Evolutionary conservation across 768 basidiomycete species (phyloP), one percentile per base, ranked within the genome.

Genomic region (Dioszegia hungarica): DNA sequence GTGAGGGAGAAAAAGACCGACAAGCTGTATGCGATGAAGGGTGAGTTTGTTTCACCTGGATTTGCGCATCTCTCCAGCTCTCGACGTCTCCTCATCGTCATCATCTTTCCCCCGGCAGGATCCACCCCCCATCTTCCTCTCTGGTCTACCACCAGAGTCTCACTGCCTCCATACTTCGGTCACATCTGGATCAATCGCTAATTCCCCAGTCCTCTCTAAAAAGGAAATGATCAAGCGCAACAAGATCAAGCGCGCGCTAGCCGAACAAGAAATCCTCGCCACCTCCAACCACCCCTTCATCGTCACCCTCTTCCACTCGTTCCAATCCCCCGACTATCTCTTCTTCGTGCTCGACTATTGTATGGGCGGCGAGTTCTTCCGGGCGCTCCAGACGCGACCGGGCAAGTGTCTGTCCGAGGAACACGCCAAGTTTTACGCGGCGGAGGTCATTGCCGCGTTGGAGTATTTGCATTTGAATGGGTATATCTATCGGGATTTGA

Each of bases 181-280:
- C n/a, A n/a, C n/a, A n/a, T n/a, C n/a, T n/a, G n/a, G n/a, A n/a
- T n/a, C n/a, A 22, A 40, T 37, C 38, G 57, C 43, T 61, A 33
- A 47, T n/a, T 52, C 1, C 12, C 1, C 77, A 94, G 95, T 99
- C 22, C 81, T 99, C 41, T 95, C 92, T 48, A 98, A 98, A 81
- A 90, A 88, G 81, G 95, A 99, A 81, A 98, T 99, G 94, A 93
- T 99, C 77, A 91, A 94, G 79, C 85, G 95, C 68, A 95, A 94
- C 80, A 99, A 99, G 82, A 94, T 99, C 80, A 99, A 99, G 77
- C 85, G 95, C 60, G 95, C 94, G 9, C 76, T 99, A 70, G 97
- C 95, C 3, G 95, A 99, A 78, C 95, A 97, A 79, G 95, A 98
- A 78, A 99, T 99, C 65, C 83, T 99, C 39, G 94, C 94, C 9